Evolutionary conservation across 108 stramenopile genomes (phyloP).

Genomic region (Nitzschia palea): DNA sequence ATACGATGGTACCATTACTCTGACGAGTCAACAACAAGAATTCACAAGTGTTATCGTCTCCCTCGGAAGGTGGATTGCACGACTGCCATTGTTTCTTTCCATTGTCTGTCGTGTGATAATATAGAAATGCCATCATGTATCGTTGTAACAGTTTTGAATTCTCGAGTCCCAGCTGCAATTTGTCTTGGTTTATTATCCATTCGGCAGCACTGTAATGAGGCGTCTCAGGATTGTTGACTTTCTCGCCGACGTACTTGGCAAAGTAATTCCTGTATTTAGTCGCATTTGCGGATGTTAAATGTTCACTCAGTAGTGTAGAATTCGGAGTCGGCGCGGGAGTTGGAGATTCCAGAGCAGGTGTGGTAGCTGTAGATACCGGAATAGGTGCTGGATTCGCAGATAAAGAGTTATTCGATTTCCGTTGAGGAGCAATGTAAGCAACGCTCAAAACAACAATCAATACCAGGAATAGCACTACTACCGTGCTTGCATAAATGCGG

Average conservation of each 20-base stretch:
- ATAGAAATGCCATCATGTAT: constrained; percentile 60
- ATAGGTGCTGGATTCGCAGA: no score
- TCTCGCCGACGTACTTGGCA: constrained; percentile 11
- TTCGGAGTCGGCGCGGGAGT: background rate
- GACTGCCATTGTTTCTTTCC: constrained; percentile 35
- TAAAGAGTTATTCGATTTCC: background rate
- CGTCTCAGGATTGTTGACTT: constrained; percentile 36
- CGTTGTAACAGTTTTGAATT: constrained; percentile 57
- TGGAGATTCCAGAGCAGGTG: no score
- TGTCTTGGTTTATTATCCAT: constrained; percentile 70
- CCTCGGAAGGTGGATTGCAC: constrained; percentile 37
- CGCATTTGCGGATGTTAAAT: background rate
- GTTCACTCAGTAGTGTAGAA: background rate
- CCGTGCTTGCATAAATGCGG: constrained; percentile 51
- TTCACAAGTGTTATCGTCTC: constrained; percentile 23
- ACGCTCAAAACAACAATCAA: constrained; percentile 5
- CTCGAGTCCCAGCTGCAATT: constrained; percentile 33
- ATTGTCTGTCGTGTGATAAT: constrained; percentile 36
- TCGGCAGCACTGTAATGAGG: constrained; percentile 47
- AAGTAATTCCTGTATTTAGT: constrained; percentile 1
- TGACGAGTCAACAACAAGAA: constrained; percentile 17
- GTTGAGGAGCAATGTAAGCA: background rate
- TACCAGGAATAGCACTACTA: constrained; percentile 25
- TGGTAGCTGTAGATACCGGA: no score
- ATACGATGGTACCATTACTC: constrained; percentile 13